Conservation (phyloP, 1,139 yeast genomes). For the Blastobotrys apis region DNA sequence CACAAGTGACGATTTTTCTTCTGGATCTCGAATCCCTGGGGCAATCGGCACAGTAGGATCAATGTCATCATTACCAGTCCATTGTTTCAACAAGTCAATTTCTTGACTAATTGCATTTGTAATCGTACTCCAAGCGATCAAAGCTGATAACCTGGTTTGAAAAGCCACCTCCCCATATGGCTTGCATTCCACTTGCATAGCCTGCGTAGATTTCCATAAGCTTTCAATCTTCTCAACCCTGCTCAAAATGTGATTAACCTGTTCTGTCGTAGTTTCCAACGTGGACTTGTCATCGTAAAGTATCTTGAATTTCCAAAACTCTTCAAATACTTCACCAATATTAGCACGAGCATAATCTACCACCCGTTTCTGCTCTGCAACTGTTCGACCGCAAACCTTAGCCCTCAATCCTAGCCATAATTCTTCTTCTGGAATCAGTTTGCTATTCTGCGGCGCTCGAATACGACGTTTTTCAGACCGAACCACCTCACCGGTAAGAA, state of each 20-base stretch:
- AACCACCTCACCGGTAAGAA: slow-evolving; percentile 91
- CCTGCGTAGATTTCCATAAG: slow-evolving; percentile 75
- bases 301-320: slow-evolving; percentile 59
- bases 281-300: slow-evolving; percentile 19
- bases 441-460: slow-evolving; percentile 42
- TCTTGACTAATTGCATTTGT: slow-evolving; percentile 65
- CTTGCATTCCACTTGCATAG: slow-evolving; percentile 77
- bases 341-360: slow-evolving; percentile 68
- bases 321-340: slow-evolving; percentile 72
- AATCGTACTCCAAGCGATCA: slow-evolving; percentile 79
- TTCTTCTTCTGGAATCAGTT: slow-evolving; percentile 49
- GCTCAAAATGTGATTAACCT: slow-evolving; percentile 55
- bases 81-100: slow-evolving; percentile 49
- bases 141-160: slow-evolving; percentile 62
- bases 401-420: slow-evolving; percentile 81
- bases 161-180: slow-evolving; percentile 63
- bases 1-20: slow-evolving; percentile 52
- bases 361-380: slow-evolving; percentile 71
- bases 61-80: slow-evolving; percentile 81
- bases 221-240: slow-evolving; percentile 67
- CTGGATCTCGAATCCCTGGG: slow-evolving; percentile 25
- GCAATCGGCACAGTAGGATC: slow-evolving; percentile 52
- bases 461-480: slow-evolving; percentile 85
- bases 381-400: slow-evolving; percentile 73
- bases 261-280: slow-evolving; percentile 35